A percentile compares a stretch with the other conserved stretches of the same genome.
Evolutionary conservation across 805 yeast species (phyloP).

Genomic region (Scheffersomyces spartinae): DNA sequence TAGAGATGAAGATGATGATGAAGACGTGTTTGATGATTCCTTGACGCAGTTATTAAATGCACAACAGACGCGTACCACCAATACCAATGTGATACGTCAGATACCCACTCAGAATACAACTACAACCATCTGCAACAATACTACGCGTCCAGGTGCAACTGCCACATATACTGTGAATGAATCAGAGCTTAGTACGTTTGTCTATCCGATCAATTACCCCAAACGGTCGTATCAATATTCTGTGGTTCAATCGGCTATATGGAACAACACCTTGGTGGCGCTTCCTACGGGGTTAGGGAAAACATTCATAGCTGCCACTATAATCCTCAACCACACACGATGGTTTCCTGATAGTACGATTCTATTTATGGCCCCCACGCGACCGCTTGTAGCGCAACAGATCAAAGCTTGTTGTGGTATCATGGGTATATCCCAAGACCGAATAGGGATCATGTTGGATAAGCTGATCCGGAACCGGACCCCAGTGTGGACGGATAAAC

Average conservation of each 20-base stretch:
- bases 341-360: conserved; percentile 79
- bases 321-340: conserved; percentile 77
- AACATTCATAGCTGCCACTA: conserved; percentile 90
- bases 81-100: too few relatives aligned
- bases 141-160: too few relatives aligned
- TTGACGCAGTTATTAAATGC: too few relatives aligned
- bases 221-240: conserved; percentile 82
- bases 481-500: conserved; percentile 63
- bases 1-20: too few relatives aligned
- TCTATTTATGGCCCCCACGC: conserved; percentile 93
- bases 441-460: conserved; percentile 70
- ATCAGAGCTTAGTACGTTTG: too few relatives aligned
- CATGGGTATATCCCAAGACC: conserved; percentile 68
- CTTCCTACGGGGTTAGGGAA: conserved; percentile 97
- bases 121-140: too few relatives aligned
- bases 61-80: too few relatives aligned
- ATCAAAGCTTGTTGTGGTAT: conserved; percentile 83
- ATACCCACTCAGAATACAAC: too few relatives aligned
- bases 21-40: too few relatives aligned
- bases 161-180: too few relatives aligned
- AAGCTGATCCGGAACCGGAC: conserved; percentile 47
- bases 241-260: conserved; percentile 63
- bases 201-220: conserved; percentile 80
- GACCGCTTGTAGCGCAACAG: conserved; percentile 94
- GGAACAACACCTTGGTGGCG: conserved; percentile 71